These are phyloP conservation scores for Fusarium tuaranense DNA, from an alignment of 2,329 filamentous ascomycete genomes.

Conservation along the genomic window DNA sequence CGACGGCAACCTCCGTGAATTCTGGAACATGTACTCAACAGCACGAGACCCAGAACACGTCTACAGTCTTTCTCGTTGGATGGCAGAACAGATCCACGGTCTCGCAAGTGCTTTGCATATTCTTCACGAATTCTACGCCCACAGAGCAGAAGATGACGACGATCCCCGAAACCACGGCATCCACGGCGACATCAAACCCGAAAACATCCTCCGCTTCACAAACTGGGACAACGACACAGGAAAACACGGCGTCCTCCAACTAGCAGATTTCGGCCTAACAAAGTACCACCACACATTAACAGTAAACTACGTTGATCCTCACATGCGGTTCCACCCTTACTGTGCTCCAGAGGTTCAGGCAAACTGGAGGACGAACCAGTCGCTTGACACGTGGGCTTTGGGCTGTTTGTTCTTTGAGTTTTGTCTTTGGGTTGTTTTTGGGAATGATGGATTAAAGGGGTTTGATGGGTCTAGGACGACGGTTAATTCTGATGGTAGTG, in stretches of 20 bases:
- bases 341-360: not conserved
- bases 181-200: slow-evolving; percentile 19
- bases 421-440: slow-evolving; percentile 11
- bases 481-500: not conserved
- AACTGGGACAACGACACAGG: slow-evolving; percentile 1
- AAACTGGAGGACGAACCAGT: not conserved
- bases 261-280: slow-evolving; percentile 13
- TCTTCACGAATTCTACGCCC: not conserved
- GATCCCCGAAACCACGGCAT: slow-evolving; percentile 8
- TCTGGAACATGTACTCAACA: not conserved
- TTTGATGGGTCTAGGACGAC: not conserved
- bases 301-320: slow-evolving; percentile 3
- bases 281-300: slow-evolving; percentile 12
- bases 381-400: slow-evolving; percentile 11
- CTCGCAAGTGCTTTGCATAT: not conserved
- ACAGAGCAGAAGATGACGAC: not conserved
- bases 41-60: not conserved
- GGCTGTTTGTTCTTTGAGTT: slow-evolving; percentile 20
- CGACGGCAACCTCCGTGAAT: slow-evolving; percentile 1
- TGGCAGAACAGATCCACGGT: not conserved
- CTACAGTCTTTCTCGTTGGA: not conserved
- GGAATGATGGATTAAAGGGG: not conserved
- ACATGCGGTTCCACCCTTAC: not conserved
- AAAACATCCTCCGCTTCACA: slow-evolving; percentile 14
- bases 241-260: slow-evolving; percentile 6